These are phyloP conservation scores for Naganishia kalamii DNA, from an alignment of 768 basidiomycete species.

Conservation along the genomic window DNA sequence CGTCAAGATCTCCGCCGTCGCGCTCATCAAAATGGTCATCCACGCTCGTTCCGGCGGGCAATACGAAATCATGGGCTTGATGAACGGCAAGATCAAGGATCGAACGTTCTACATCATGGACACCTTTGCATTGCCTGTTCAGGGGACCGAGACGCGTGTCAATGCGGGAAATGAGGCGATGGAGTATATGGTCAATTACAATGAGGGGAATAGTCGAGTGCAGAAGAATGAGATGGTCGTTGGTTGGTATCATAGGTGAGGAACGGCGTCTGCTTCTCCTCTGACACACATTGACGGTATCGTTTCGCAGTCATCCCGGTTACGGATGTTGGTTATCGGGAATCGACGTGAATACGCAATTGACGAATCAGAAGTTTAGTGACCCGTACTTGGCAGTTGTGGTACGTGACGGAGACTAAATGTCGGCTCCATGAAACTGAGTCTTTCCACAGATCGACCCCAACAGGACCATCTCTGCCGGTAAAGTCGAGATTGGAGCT, in stretches of 20 bases:
- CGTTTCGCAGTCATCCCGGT: conserved; percentile 64
- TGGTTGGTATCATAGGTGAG: conserved; percentile 46
- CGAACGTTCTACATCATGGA: conserved; percentile 67
- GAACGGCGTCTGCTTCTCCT: background rate
- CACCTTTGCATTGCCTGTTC: conserved; percentile 92
- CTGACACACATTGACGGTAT: background rate
- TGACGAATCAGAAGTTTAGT: conserved; percentile 87
- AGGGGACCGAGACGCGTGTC: conserved; percentile 96
- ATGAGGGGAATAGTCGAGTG: conserved; percentile 72
- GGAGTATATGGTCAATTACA: conserved; percentile 97
- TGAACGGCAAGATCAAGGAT: conserved; percentile 82
- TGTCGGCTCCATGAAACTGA: background rate
- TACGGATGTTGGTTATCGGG: conserved; percentile 99
- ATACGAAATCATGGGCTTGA: conserved; percentile 98
- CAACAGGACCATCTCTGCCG: conserved; percentile 94
- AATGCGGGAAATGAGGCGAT: conserved; percentile 92
- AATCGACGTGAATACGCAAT: conserved; percentile 95
- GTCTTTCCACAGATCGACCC: conserved; percentile 72
- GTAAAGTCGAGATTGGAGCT: conserved; percentile 97
- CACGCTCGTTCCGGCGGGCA: conserved; percentile 95
- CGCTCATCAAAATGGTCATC: conserved; percentile 55
- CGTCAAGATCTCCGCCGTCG: conserved; percentile 52
- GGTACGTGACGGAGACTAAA: conserved; percentile 52
- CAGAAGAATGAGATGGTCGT: conserved; percentile 43
- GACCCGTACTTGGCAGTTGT: conserved; percentile 98